phyloP scores from a whole-genome alignment of 495 filamentous ascomycete genomes.

The Mycothermus thermophilus region DNA sequence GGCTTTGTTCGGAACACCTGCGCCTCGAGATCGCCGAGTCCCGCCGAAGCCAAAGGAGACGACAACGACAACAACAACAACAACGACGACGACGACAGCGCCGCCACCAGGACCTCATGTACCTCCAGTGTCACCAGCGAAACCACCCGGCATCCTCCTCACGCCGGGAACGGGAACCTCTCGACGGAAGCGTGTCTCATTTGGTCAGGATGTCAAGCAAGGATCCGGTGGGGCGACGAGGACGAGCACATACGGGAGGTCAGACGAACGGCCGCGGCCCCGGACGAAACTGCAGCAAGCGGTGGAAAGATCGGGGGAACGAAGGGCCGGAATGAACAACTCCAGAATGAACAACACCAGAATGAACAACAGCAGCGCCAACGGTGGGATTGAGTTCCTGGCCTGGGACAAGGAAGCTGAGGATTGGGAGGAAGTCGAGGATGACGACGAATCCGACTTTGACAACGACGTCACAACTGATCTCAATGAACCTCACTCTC shows the following conservation, averaged over 20 bases:
- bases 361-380: too few species aligned
- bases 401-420: constrained; percentile 24
- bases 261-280: constrained; percentile 27
- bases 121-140: too few species aligned
- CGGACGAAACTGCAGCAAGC: constrained; percentile 43
- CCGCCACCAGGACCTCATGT: too few species aligned
- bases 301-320: too few species aligned
- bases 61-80: constrained; percentile 17
- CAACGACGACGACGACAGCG: background rate
- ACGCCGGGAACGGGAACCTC: constrained; percentile 73
- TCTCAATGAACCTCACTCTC: constrained; percentile 63
- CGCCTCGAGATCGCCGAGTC: constrained; percentile 19
- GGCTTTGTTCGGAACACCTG: constrained; percentile 79
- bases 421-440: constrained; percentile 29
- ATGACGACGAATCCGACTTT: constrained; percentile 18
- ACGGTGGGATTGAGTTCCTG: too few species aligned
- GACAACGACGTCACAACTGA: constrained; percentile 57
- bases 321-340: too few species aligned
- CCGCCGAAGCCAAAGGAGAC: constrained; percentile 1
- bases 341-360: constrained; percentile 22
- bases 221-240: constrained; percentile 18
- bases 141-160: constrained; percentile 54
- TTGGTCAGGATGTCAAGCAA: constrained; percentile 46
- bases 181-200: constrained; percentile 81
- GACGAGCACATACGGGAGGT: constrained; percentile 33